Conservation (phyloP, 23 red algal species). For the Gracilaria gracilis region DNA sequence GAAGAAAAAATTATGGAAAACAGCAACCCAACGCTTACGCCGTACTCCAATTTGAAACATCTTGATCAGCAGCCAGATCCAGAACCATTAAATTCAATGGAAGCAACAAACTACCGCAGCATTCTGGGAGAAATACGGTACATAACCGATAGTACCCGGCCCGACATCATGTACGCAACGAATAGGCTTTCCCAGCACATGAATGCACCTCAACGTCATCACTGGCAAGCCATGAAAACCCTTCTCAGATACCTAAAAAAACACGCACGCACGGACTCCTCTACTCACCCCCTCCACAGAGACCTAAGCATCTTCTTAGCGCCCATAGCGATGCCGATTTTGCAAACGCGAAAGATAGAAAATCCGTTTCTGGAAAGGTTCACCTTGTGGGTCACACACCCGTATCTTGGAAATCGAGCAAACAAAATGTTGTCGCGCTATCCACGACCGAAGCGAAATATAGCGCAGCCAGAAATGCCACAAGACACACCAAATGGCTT, state of each 20-base stretch:
- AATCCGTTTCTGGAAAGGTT: constrained; percentile 4
- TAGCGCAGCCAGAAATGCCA: not conserved
- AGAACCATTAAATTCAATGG: not conserved
- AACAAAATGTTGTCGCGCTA: not conserved
- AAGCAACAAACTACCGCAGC: not conserved
- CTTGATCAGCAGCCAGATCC: not conserved
- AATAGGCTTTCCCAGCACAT: not conserved
- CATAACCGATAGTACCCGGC: not conserved
- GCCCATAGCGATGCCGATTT: constrained; percentile 27
- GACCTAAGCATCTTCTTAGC: too few species aligned
- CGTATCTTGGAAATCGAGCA: not conserved
- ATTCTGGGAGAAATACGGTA: constrained; percentile 19
- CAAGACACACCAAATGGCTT: constrained; percentile 8
- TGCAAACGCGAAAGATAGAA: not conserved
- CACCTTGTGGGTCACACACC: not conserved
- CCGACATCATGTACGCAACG: not conserved
- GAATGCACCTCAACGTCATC: not conserved
- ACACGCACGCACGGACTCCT: too few species aligned
- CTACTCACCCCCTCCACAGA: too few species aligned
- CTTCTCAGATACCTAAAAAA: constrained; percentile 8
- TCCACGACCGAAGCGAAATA: constrained; percentile 37
- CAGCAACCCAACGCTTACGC: too few species aligned
- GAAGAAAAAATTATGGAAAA: too few species aligned
- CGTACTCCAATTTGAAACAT: too few species aligned
- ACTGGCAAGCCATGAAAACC: not conserved